Evolutionary conservation across 1,139 yeast species (phyloP), one percentile per base, ranked within the genome.

Genomic region (Suhomyces taliae): DNA sequence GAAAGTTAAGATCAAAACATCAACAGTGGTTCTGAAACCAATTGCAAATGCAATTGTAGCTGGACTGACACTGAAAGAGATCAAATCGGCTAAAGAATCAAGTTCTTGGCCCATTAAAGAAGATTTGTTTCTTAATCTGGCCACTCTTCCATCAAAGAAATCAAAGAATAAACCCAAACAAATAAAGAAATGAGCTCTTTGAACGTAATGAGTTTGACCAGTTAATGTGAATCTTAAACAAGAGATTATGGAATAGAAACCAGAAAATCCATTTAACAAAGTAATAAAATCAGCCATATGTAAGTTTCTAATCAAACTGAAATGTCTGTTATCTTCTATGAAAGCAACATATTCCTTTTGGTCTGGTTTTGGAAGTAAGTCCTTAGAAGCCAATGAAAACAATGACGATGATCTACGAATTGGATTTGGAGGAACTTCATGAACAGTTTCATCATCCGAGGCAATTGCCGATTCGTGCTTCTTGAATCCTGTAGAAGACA

Each of bases 201-300:
- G 90, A 34, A 90, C 85, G 66, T 90, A 88, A 60, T 82, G 85
- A 12, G 82, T 69, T 55, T 78, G 72, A 10, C 81, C 80, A 2
- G 95, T 87, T 43, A 84, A 73, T 4, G 90, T 82, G 66, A 81
- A 93, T 60, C 97, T 78, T 54, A 90, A 71, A 66, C 97, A 88
- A 42, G 95, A 86, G 41, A 93, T 77, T 54, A 93, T 86, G 34
- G 97, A 85, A 67, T 90, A 89, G 64, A 93, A 91, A 1, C 99
- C 99, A 36, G 85, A 79, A 60, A 87, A 87, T 7, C 93, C 97
- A 67, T 93, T 93, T 66, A 93, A 76, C 70, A 90, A 78, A 2
- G 99, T 93, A 62, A 93, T 93, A 69, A 85, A 90, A 66, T 93
- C 99, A 3, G 99, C 99, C 84, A 91, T 77, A 66, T 93, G 98